Base-by-base conservation (phyloP, 805 yeast genomes). In the Candida easanensis region DNA sequence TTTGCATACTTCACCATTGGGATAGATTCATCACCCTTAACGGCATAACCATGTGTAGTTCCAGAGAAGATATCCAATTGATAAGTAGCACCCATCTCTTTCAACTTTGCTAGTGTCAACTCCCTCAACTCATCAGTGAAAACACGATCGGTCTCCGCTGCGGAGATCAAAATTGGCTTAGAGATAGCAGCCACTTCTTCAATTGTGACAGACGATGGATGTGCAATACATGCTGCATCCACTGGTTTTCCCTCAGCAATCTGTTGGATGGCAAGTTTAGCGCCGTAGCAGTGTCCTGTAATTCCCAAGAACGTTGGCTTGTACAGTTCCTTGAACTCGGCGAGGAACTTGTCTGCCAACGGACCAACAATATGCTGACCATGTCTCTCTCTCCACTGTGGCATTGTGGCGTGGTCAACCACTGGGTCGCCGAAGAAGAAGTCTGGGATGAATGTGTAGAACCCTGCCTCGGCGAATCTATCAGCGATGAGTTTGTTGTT, bases 271-370 rank as follows among this genome's bases (percentile, higher is more conserved):
- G 75, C 79, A 51, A 69, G 79, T 61, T 80, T 84, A 25, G 87
- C 95, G 58, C 96, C 96, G 49, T 71, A 88, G 67, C 96, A 88
- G 68, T 87, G 80, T 19, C 96, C 96, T 45, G 82, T 64, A 17
- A 77, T 76, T 28, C 75, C 80, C 17, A 82, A 45, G 50, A 70
- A 77, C 38, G 63, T 62, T 58, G 42, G 73, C 74, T 18, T 19
- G 15, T 11, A 19, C 21, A 58, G 54, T 46, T 67, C 74, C 40
- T 83, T 62, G 20, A 30, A 30, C 9, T 58, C 58, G 3, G 58
- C 53, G 45, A 82, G 55, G 51, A 73, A 83, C 6, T 60, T 62
- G 26, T 71, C 71, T 36, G 78, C 72, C 32, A 78, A 57, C 11
- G 76, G 74, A 28, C 53, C 56, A n/a, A 80, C 73, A 23, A 62